Conservation (phyloP, 2,329 filamentous ascomycete species). For the Teratosphaeria nubilosa region DNA sequence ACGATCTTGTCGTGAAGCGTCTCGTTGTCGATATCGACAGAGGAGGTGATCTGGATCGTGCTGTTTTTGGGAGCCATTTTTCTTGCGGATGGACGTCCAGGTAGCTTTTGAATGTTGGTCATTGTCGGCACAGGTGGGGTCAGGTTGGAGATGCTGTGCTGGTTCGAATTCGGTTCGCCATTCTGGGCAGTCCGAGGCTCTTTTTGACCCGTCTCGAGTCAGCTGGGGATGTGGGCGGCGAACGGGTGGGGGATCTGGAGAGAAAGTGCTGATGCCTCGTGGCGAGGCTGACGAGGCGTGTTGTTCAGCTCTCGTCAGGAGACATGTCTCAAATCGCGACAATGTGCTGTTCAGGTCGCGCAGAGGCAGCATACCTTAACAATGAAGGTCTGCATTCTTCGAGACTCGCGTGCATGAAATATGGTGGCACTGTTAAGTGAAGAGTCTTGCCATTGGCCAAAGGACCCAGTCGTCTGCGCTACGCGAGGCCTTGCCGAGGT, state of each 20-base stretch:
- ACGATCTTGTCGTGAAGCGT: conserved; percentile 28
- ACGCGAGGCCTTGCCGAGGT: background rate
- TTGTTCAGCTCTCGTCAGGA: no score
- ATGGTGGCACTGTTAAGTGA: no score
- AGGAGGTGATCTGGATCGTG: conserved; percentile 6
- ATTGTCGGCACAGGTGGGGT: background rate
- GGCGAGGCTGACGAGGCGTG: no score
- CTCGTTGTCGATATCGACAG: conserved; percentile 30
- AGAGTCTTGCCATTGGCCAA: no score
- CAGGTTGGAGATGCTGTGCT: background rate
- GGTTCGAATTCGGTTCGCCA: background rate
- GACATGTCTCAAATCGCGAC: no score
- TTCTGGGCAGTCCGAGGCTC: background rate
- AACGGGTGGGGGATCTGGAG: background rate
- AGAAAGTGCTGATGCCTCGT: background rate
- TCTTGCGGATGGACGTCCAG: background rate
- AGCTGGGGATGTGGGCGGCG: background rate
- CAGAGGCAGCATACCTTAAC: no score
- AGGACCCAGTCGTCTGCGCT: background rate
- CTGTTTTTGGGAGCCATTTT: background rate
- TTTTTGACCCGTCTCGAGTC: background rate
- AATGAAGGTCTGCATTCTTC: no score
- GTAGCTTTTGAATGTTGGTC: background rate
- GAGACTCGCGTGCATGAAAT: no score
- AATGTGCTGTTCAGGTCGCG: no score